These are phyloP conservation scores for Calvatia gigantea DNA, from an alignment of 768 basidiomycete species.

Conservation along the genomic window DNA sequence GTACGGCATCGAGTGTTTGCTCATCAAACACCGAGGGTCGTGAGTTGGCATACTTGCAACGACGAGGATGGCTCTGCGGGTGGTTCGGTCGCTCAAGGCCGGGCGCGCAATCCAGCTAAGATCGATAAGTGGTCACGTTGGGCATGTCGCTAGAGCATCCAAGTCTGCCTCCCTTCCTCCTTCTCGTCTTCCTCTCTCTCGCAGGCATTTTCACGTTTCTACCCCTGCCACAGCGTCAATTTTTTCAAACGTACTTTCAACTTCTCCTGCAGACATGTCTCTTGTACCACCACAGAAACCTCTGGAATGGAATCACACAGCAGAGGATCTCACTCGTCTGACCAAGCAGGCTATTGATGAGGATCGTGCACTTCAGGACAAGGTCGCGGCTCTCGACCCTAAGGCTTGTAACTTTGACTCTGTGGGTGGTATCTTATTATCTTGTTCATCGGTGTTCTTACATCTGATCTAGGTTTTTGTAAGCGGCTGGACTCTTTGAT, in stretches of 20 bases:
- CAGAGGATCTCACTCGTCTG: conserved; percentile 53
- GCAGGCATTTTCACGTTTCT: conserved; percentile 11
- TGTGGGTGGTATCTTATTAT: conserved; percentile 35
- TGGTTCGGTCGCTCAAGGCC: neutral
- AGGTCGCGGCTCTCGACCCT: conserved; percentile 52
- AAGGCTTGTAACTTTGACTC: conserved; percentile 64
- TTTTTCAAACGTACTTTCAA: conserved; percentile 19
- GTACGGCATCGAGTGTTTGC: neutral
- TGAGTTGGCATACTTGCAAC: neutral
- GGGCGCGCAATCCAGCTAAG: conserved; percentile 15
- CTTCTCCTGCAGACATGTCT: conserved; percentile 36
- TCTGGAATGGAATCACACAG: conserved; percentile 63
- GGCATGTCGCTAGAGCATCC: conserved; percentile 28
- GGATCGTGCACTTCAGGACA: conserved; percentile 53
- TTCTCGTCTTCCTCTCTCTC: conserved; percentile 27
- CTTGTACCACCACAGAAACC: conserved; percentile 64
- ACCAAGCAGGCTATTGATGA: conserved; percentile 58
- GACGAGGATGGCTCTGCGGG: conserved; percentile 10
- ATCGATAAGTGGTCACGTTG: conserved; percentile 36
- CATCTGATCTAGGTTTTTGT: conserved; percentile 60
- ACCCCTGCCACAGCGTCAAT: conserved; percentile 18
- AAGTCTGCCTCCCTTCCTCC: conserved; percentile 6
- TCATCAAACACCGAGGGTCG: neutral
- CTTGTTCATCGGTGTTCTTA: conserved; percentile 4
- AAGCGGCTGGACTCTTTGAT: conserved; percentile 29